Base-by-base conservation (phyloP, 805 yeast species). In the Schwanniomyces vanrijiae region DNA sequence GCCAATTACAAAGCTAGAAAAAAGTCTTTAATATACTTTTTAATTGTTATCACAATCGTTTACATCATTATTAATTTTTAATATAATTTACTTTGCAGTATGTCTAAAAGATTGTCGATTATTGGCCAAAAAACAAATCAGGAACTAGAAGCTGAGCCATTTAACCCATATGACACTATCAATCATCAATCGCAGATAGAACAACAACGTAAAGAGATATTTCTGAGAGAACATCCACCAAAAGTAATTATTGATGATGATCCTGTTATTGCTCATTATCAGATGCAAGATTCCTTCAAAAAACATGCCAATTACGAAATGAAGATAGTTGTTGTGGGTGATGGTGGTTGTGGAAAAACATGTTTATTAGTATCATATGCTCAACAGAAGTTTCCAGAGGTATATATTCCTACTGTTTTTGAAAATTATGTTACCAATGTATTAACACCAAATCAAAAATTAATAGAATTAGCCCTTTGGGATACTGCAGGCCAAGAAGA, bases 401-500 rank as follows among this genome's bases (percentile, higher is more conserved):
- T 76, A 7, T 86, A 90, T 60, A 86, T 87, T 5, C 96, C 96
- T 1, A 88, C 94, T 0, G 84, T 89, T 24, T 88, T 89, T 67
- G 95, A 88, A 54, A 88, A 86, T 64, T 86, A 86, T 61, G 81
- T 82, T 10, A 79, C 86, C 7, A 76, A 75, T 34, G 80, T 85
- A 2, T 86, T 86, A 48, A 69, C 78, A 0, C 77, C 78, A 5
- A 92, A 87, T 60, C 95, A 96, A 43, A 87, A 92, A 71, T 82
- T 88, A 2, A 56, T 86, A 18, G 90, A 85, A 58, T 65, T 89
- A 54, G 88, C 89, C 0, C 65, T 88, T 25, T 88, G 95, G 95
- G 96, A 89, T 61, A 88, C 96, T 0, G 96, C 96, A 0, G 94
- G 96, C 3, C 94, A 88, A 66, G 95, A 88, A 65, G 94, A 87